Evolutionary conservation across 2,329 filamentous ascomycete genomes (phyloP).

Genomic region (Colletotrichum gigasporum): DNA sequence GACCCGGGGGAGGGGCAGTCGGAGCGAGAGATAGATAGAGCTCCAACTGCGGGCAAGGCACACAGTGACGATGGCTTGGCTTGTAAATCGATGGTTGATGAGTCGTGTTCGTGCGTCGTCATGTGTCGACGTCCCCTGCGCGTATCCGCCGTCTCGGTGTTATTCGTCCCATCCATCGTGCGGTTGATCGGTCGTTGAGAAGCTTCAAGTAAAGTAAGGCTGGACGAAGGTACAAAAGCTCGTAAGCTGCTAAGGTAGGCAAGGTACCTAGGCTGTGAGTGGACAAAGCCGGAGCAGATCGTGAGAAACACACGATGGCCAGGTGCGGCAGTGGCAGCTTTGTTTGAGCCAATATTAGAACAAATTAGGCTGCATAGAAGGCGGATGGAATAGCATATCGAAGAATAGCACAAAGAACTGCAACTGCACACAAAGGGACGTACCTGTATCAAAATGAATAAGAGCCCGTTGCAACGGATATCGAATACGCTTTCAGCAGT

Average conservation of each 20-base stretch:
- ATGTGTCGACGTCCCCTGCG: too few relatives aligned
- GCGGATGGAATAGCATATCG: neutral
- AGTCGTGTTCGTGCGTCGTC: too few relatives aligned
- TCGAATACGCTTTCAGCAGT: neutral
- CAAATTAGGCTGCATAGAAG: neutral
- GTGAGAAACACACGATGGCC: neutral
- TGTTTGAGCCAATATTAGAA: slow-evolving; percentile 6
- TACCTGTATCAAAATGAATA: neutral
- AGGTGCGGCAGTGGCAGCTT: slow-evolving; percentile 1
- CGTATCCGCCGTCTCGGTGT: too few relatives aligned
- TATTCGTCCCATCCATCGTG: too few relatives aligned
- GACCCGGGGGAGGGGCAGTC: slow-evolving; percentile 4
- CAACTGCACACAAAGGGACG: neutral
- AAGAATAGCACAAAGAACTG: slow-evolving; percentile 1
- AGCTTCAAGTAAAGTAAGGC: too few relatives aligned
- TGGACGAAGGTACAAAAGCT: too few relatives aligned
- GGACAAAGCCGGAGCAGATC: neutral
- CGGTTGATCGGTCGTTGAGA: too few relatives aligned
- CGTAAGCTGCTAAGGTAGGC: too few relatives aligned
- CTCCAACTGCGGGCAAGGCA: neutral
- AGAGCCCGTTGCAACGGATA: neutral
- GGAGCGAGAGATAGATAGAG: neutral
- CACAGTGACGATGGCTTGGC: slow-evolving; percentile 1
- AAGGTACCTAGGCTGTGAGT: too few relatives aligned
- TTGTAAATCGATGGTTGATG: too few relatives aligned